Percentiles rank a stretch among this genome's conserved stretches.
phyloP scores from a whole-genome alignment of 306 rosid species.

The Fagus sylvatica region DNA sequence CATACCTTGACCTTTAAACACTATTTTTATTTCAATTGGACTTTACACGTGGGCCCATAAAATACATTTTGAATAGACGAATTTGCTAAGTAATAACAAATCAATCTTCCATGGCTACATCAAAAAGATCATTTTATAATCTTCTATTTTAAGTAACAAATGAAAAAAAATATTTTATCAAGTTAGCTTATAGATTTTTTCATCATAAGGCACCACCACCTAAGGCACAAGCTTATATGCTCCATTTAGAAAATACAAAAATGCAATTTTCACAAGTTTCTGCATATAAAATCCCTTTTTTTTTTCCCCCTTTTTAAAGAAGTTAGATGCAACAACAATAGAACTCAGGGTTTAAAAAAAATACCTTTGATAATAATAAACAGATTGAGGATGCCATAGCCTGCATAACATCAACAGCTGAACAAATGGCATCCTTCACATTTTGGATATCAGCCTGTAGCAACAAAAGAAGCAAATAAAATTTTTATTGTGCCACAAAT shows the following conservation, averaged over 20 bases:
- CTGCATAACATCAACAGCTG: slow-evolving; percentile 95
- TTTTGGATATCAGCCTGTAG: slow-evolving; percentile 71
- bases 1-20: too few relatives aligned
- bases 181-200: too few relatives aligned
- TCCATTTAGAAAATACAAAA: not conserved
- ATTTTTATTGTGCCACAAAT: not conserved
- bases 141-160: not conserved
- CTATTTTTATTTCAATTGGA: too few relatives aligned
- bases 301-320: not conserved
- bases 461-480: slow-evolving; percentile 12
- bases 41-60: too few relatives aligned
- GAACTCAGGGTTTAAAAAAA: not conserved
- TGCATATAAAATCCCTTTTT: not conserved
- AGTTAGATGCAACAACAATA: slow-evolving; percentile 7
- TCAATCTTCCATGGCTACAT: too few relatives aligned
- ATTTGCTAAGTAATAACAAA: too few relatives aligned
- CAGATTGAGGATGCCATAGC: slow-evolving; percentile 87
- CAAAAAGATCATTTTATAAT: not conserved
- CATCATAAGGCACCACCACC: too few relatives aligned
- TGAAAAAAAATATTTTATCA: too few relatives aligned
- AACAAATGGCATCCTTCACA: slow-evolving; percentile 80
- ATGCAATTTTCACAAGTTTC: not conserved
- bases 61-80: too few relatives aligned
- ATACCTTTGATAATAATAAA: slow-evolving; percentile 69
- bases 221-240: not conserved